Base-by-base conservation (phyloP, 2,329 filamentous ascomycete species). In the Fusarium mangiferae region DNA sequence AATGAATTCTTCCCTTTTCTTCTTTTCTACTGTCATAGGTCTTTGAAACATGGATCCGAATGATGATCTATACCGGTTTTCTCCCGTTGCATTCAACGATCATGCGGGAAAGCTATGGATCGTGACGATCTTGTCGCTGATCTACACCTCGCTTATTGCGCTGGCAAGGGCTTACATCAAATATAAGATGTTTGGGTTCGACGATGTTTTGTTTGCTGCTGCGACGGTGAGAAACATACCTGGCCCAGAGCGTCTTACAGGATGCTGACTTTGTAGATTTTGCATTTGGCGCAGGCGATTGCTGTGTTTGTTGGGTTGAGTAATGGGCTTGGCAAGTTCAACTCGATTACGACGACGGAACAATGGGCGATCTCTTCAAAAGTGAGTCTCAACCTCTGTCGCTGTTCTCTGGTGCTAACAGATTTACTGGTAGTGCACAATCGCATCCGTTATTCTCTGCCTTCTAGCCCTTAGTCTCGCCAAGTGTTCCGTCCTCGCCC, bases 61-160 rank as follows among this genome's bases (percentile, higher is more conserved):
- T 12, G 59, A 72, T 15, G 45, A n/a, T 6, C 56, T 48, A 15
- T 35, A 49, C 41, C 60, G 63, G 11, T 68, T 76, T 36, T 72
- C 74, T 3, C 72, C 74, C 17, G 57, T 76, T 38, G 45, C 72
- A 8, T 45, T 45, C 30, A 61, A 69, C 35, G 74, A 76, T 15
- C 74, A 77, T 66, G 74, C 74, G 0, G 74, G 74, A 7, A 61
- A 74, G 45, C 30, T 76, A 33, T 76, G 74, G 74, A 76, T 76
- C 51, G 44, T 77, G 20, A 72, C 74, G 1, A 74, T 75, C 22
- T 30, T 77, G 46, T 73, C 74, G 11, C 62, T 76, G 42, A 75
- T 76, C 62, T 76, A 77, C 62, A 67, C 48, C 33, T 26, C 49
- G 20, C 64, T 72, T 64, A 65, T 77, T 22, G 70, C 59, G 6